Percentiles rank a stretch among this genome's conserved stretches.
phyloP scores from a whole-genome alignment of 2,329 filamentous ascomycete species.

The Tolypocladium ophioglossoides region DNA sequence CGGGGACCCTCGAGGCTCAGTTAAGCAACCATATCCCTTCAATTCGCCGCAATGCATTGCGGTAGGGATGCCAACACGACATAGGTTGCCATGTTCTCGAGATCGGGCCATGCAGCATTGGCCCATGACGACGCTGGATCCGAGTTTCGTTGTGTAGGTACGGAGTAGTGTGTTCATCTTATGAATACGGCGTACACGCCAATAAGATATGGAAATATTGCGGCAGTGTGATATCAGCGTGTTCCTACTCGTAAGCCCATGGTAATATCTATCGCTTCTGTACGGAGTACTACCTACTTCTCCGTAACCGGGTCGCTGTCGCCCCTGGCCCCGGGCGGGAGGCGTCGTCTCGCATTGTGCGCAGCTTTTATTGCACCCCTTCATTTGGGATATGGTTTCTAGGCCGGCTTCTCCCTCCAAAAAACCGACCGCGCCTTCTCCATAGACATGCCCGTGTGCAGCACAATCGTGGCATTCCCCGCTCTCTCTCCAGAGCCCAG shows the following conservation, averaged over 20 bases:
- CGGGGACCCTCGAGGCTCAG: too few species aligned
- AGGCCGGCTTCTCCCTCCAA: neutral
- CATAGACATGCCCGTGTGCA: neutral
- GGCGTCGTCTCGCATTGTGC: neutral
- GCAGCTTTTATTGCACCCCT: neutral
- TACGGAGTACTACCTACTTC: neutral
- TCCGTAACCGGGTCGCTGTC: neutral
- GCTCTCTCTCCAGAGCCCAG: neutral
- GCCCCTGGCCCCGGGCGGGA: neutral
- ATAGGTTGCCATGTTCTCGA: too few species aligned
- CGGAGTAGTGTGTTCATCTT: too few species aligned
- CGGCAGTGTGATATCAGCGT: neutral
- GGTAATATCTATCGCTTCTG: neutral
- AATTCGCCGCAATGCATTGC: too few species aligned
- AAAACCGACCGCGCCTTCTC: neutral
- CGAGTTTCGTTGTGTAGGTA: too few species aligned
- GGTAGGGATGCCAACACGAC: too few species aligned
- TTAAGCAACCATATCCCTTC: too few species aligned
- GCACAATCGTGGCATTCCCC: neutral
- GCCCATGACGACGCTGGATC: too few species aligned
- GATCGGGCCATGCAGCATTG: too few species aligned
- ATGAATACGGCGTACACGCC: too few species aligned
- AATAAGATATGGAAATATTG: neutral
- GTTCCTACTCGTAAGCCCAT: neutral
- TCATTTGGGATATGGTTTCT: neutral